A percentile compares a stretch with the other conserved stretches of the same genome.
These are phyloP conservation scores for Spirogloea muscicola DNA, from an alignment of 139 green algal genomes.

Conservation along the genomic window DNA sequence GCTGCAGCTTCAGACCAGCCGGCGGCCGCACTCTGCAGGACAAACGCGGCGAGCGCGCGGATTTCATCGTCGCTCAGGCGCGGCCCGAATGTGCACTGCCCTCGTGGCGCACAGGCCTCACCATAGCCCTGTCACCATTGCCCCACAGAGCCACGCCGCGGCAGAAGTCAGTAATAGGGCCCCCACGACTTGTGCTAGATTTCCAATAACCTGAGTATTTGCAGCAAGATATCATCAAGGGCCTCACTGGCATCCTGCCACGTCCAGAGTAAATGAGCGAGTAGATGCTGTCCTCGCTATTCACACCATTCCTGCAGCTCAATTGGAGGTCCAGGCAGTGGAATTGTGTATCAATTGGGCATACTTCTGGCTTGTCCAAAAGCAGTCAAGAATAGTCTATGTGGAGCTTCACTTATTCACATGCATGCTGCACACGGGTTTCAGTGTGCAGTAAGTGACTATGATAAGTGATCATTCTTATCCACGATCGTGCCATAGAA, in stretches of 20 bases:
- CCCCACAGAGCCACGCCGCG: neutral
- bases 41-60: constrained; percentile 56
- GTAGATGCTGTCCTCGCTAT: no score
- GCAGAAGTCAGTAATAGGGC: neutral
- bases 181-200: neutral
- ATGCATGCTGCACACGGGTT: no score
- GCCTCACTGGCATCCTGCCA: constrained; percentile 76
- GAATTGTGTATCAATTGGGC: no score
- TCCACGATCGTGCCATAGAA: no score
- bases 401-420: no score
- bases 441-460: no score
- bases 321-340: no score
- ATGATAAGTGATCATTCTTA: no score
- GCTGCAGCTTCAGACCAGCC: no score
- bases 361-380: no score
- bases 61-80: constrained; percentile 68
- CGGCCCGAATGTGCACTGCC: constrained; percentile 73
- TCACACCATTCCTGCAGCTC: no score
- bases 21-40: constrained; percentile 55
- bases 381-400: no score
- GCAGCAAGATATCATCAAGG: neutral
- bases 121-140: constrained; percentile 70
- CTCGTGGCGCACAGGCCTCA: constrained; percentile 65
- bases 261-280: constrained; percentile 71
- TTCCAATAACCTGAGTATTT: neutral